Conservation (phyloP, 1,284 basidiomycete species). For the Irpex rosettiformis region DNA sequence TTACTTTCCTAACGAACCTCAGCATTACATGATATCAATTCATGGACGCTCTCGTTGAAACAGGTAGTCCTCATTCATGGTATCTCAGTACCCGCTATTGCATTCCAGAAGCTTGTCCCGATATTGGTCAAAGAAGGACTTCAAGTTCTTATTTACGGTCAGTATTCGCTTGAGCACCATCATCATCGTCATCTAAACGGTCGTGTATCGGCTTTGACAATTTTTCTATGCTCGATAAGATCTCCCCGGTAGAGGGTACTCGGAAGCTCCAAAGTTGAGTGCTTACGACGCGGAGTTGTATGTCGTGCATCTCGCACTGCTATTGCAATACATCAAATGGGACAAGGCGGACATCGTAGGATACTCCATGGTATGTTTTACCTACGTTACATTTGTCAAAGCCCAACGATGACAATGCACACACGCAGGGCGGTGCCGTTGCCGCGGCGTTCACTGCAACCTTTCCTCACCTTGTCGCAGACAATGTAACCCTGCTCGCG, state of each 20-base stretch:
- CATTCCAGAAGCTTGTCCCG: constrained; percentile 70
- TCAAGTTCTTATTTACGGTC: constrained; percentile 72
- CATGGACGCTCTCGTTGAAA: not conserved
- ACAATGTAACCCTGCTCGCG: constrained; percentile 60
- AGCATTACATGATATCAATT: not conserved
- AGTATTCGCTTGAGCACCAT: not conserved
- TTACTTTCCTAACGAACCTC: not conserved
- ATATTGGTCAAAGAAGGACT: constrained; percentile 57
- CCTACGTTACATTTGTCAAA: not conserved
- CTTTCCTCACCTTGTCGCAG: constrained; percentile 65
- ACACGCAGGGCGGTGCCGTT: constrained; percentile 62
- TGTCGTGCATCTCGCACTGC: constrained; percentile 68
- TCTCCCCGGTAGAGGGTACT: constrained; percentile 77
- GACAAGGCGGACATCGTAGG: constrained; percentile 60
- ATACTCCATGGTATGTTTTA: constrained; percentile 64
- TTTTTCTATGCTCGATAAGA: no score
- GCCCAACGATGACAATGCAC: not conserved
- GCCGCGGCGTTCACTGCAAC: constrained; percentile 62
- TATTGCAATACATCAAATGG: constrained; percentile 76
- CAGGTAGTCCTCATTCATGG: constrained; percentile 75
- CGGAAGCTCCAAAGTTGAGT: constrained; percentile 65
- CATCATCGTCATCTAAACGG: not conserved
- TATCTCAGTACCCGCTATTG: constrained; percentile 64
- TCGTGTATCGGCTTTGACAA: not conserved
- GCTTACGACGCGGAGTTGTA: constrained; percentile 53